Conservation (phyloP, 305 asterid species). For the Lippia alba region DNA sequence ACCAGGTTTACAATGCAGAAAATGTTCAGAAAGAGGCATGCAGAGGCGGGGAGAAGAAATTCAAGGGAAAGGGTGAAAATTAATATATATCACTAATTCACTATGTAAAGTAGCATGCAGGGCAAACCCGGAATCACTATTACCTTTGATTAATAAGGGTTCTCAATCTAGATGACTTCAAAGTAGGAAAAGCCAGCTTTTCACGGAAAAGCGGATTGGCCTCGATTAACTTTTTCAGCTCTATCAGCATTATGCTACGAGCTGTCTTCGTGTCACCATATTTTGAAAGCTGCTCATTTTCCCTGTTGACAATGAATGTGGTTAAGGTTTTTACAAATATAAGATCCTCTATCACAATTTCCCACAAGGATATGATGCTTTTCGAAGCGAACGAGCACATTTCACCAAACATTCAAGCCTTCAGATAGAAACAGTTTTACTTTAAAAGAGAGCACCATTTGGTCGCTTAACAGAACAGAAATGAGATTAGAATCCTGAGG, state of each 20-base stretch:
- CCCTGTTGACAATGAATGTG: conserved; percentile 55
- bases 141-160: conserved; percentile 90
- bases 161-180: conserved; percentile 81
- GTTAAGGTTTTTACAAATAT: conserved; percentile 14
- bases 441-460: conserved; percentile 10
- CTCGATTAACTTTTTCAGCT: conserved; percentile 81
- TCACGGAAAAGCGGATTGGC: conserved; percentile 93
- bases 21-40: conserved; percentile 4
- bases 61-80: conserved; percentile 3
- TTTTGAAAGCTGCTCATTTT: conserved; percentile 89
- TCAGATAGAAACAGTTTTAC: conserved; percentile 7
- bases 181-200: conserved; percentile 76
- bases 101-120: background rate
- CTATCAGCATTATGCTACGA: conserved; percentile 84
- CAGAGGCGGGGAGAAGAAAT: conserved; percentile 7
- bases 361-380: conserved; percentile 2
- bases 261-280: conserved; percentile 94
- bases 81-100: background rate
- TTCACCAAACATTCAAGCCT: background rate
- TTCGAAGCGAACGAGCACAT: background rate
- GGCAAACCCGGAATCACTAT: conserved; percentile 7
- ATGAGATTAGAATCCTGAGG: conserved; percentile 10
- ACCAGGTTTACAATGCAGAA: conserved; percentile 12
- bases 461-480: background rate
- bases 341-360: background rate